These are phyloP conservation scores for Kodamaea kaohsiungensis DNA, from an alignment of 805 yeast genomes.

Conservation along the genomic window DNA sequence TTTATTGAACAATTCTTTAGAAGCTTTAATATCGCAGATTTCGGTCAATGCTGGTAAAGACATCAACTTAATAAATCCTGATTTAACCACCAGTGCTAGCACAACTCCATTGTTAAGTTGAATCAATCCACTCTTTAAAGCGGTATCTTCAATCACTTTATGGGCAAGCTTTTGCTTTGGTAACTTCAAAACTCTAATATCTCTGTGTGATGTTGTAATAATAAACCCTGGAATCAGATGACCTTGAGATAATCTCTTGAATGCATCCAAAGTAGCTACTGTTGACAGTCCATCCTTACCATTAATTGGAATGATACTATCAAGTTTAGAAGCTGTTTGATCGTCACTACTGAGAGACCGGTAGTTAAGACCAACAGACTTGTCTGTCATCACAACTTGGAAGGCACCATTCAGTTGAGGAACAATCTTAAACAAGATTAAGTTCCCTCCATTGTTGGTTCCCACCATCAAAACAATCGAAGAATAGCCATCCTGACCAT, in stretches of 20 bases:
- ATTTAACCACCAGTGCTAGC: conserved; percentile 44
- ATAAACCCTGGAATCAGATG: conserved; percentile 61
- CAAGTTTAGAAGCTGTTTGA: conserved; percentile 49
- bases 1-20: conserved; percentile 28
- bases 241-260: conserved; percentile 63
- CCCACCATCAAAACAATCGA: conserved; percentile 77
- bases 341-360: conserved; percentile 28
- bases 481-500: conserved; percentile 66
- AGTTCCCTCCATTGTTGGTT: conserved; percentile 68
- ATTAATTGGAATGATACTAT: conserved; percentile 58
- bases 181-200: conserved; percentile 60
- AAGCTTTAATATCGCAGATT: conserved; percentile 44
- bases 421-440: conserved; percentile 61
- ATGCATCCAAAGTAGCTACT: conserved; percentile 57
- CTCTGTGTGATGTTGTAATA: conserved; percentile 55
- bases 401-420: conserved; percentile 67
- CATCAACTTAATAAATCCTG: conserved; percentile 48
- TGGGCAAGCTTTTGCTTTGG: conserved; percentile 66
- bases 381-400: conserved; percentile 51
- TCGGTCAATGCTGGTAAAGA: conserved; percentile 68
- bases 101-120: conserved; percentile 47
- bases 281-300: conserved; percentile 63
- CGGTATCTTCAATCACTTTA: conserved; percentile 54
- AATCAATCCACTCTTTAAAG: conserved; percentile 53
- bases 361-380: conserved; percentile 38